These are phyloP conservation scores for Ophiostoma novo-ulmi DNA, from an alignment of 2,329 filamentous ascomycete species.

Conservation along the genomic window DNA sequence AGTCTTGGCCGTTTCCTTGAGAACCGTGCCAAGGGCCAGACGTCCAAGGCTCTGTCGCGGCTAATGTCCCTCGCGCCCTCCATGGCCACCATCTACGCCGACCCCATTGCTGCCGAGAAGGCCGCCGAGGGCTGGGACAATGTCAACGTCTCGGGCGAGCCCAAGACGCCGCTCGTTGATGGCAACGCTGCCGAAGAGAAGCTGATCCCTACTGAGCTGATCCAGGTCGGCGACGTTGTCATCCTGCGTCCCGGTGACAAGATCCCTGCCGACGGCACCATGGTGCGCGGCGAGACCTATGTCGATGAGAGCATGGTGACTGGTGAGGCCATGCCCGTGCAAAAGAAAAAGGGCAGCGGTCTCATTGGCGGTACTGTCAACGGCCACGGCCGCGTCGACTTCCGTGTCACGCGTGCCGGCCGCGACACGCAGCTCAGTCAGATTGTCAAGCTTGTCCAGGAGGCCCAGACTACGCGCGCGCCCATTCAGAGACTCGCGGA, in stretches of 20 bases:
- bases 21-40: conserved; percentile 92
- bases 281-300: conserved; percentile 86
- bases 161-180: conserved; percentile 43
- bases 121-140: conserved; percentile 72
- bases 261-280: conserved; percentile 83
- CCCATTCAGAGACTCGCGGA: conserved; percentile 94
- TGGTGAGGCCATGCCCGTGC: conserved; percentile 90
- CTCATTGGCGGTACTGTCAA: conserved; percentile 96
- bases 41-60: conserved; percentile 83
- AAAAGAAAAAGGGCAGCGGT: conserved; percentile 72
- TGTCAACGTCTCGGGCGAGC: conserved; percentile 35
- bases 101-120: conserved; percentile 90
- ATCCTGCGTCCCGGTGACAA: conserved; percentile 93
- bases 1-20: conserved; percentile 86
- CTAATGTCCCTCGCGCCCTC: conserved; percentile 95
- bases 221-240: conserved; percentile 90
- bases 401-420: conserved; percentile 85
- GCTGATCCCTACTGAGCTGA: conserved; percentile 85
- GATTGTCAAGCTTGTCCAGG: conserved; percentile 96
- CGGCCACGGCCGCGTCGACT: conserved; percentile 83
- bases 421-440: conserved; percentile 95
- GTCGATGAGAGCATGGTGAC: conserved; percentile 99
- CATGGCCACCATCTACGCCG: conserved; percentile 93
- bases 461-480: conserved; percentile 88
- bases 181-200: conserved; percentile 71